Percentiles rank a stretch among this genome's conserved stretches.
phyloP scores from a whole-genome alignment of 164 flowering plant species.

The Macadamia integrifolia region DNA sequence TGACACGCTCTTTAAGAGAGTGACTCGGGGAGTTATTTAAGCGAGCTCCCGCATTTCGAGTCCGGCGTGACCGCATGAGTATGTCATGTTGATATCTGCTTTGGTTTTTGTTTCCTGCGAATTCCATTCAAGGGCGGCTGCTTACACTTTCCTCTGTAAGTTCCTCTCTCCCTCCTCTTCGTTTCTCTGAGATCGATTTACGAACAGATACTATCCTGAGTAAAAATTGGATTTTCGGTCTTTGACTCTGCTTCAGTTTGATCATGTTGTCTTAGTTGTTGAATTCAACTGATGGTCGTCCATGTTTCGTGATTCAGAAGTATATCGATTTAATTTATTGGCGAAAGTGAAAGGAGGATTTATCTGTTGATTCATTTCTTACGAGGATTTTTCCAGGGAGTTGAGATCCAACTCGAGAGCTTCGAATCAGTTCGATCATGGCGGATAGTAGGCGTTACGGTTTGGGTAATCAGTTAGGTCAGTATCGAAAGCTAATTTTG shows the following conservation, averaged over 20 bases:
- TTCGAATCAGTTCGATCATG: slow-evolving; percentile 21
- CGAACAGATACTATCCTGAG: not conserved
- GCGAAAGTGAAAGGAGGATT: not conserved
- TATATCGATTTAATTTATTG: not conserved
- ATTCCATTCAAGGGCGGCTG: not conserved
- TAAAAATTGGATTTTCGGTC: not conserved
- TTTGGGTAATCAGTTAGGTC: slow-evolving; percentile 39
- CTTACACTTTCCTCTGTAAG: no score
- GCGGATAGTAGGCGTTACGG: slow-evolving; percentile 42
- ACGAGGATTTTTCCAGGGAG: not conserved
- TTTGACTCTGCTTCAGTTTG: not conserved
- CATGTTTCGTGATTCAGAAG: not conserved
- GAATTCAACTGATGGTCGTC: not conserved
- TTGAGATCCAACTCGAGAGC: slow-evolving; percentile 6
- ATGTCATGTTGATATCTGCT: no score
- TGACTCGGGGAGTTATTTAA: no score
- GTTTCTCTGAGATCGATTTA: no score
- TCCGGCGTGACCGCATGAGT: no score
- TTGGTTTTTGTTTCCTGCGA: not conserved
- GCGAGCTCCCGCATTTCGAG: no score
- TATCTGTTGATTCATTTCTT: not conserved
- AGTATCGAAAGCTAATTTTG: slow-evolving; percentile 1
- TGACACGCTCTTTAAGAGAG: no score
- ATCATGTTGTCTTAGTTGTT: not conserved
- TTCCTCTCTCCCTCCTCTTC: no score